Base-by-base conservation (phyloP, 495 filamentous ascomycete species). In the Tuber borchii region DNA sequence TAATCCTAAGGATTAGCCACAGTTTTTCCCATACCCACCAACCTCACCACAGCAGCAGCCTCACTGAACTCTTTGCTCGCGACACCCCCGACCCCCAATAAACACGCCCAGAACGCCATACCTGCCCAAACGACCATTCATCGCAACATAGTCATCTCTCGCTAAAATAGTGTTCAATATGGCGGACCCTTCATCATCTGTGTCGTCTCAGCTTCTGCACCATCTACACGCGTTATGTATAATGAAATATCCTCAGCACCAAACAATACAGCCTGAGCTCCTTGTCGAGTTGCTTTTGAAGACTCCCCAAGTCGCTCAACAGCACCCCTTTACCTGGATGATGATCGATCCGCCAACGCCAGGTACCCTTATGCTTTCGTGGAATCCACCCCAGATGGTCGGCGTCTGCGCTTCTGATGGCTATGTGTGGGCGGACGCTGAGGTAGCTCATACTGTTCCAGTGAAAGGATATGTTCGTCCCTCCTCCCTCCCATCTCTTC, bases 391-490 rank as follows among this genome's bases (percentile, higher is more conserved):
- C 14, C 85, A 87, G 34, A 87, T 89, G 72, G 85, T 93, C 72
- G 89, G 88, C 26, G 87, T 87, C 5, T 89, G 89, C 71, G 90
- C 95, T 34, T 96, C 90, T 75, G 95, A 99, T 87, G 95, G 95
- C 20, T 95, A 93, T 82, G 85, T 97, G 71, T 99, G 95, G 95
- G 88, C 90, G 8, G 91, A 93, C 79, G 86, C 88, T 20, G 95
- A 98, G 84, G 86, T 89, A 72, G 89, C 87, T 71, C 77, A 76
- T 71, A 76, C 73, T 42, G 74, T 80, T 31, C 77, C 76, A 48
- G 78, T 79, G 10, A 80, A 79, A 77, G 78, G 78, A 14, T 80
- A 79, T 80, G 78, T 80, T 76, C 71, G 78, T 80, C 48, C 56
- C 44, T 46, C 26, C 44, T 43, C 69, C 48, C 26, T 10, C 42